phyloP scores from a whole-genome alignment of 179 eudicot genomes.

The Drosera spatulata region DNA sequence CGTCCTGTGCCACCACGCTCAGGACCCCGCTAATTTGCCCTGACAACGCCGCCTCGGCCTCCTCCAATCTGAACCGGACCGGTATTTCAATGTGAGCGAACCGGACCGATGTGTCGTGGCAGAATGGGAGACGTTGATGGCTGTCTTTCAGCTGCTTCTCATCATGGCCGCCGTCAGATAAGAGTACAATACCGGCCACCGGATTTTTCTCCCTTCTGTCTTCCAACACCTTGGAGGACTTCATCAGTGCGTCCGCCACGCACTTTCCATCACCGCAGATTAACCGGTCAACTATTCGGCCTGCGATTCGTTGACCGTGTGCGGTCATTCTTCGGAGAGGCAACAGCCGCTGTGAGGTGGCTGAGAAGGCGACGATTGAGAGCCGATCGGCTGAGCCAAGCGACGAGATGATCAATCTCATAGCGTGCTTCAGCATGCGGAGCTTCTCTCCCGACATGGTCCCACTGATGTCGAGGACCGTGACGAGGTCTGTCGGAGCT shows the following conservation, averaged over 20 bases:
- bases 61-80: conserved; percentile 28
- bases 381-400: conserved; percentile 78
- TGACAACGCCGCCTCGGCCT: conserved; percentile 50
- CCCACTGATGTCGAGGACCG: conserved; percentile 63
- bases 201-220: conserved; percentile 10
- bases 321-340: conserved; percentile 62
- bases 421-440: conserved; percentile 69
- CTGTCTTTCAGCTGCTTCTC: background rate
- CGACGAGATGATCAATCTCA: conserved; percentile 68
- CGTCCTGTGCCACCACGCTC: conserved; percentile 76
- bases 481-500: conserved; percentile 76
- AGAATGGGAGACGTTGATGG: conserved; percentile 18
- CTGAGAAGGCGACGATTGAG: conserved; percentile 53
- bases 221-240: conserved; percentile 61
- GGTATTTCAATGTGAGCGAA: conserved; percentile 81
- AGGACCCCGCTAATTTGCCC: conserved; percentile 64
- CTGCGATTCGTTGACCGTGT: conserved; percentile 64
- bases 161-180: conserved; percentile 74
- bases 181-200: conserved; percentile 45
- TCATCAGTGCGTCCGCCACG: conserved; percentile 44
- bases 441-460: conserved; percentile 64
- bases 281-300: conserved; percentile 54
- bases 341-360: conserved; percentile 40
- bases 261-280: conserved; percentile 33
- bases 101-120: conserved; percentile 37